A percentile compares a stretch with the other conserved stretches of the same genome.
Conservation (phyloP, 352 stramenopile genomes). For the Blastocystis sp. region DNA sequence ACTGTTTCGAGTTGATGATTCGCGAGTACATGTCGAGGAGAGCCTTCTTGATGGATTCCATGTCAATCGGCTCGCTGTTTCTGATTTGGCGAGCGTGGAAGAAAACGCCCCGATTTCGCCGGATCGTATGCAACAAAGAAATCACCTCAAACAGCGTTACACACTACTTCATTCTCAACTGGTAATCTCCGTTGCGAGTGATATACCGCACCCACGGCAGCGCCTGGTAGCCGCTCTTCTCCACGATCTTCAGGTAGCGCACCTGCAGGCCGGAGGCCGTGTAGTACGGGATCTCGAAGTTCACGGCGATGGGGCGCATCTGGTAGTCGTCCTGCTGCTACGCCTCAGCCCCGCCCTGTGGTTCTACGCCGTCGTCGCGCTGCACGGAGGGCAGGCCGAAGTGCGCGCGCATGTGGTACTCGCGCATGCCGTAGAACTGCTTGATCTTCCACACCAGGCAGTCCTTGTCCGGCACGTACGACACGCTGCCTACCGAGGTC, state of each 20-base stretch:
- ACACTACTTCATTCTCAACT: constrained; percentile 86
- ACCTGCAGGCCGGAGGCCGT: constrained; percentile 94
- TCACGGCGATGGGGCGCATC: constrained; percentile 81
- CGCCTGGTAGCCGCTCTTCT: constrained; percentile 96
- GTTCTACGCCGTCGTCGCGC: constrained; percentile 74
- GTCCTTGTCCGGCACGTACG: constrained; percentile 95
- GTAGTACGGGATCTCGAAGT: constrained; percentile 81
- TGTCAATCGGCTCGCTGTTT: background rate
- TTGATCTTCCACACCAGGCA: constrained; percentile 98
- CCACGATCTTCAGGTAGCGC: constrained; percentile 99
- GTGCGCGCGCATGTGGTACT: constrained; percentile 98
- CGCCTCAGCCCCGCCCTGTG: constrained; percentile 4
- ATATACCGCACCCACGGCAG: constrained; percentile 98
- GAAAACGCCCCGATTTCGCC: background rate
- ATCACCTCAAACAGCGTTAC: constrained; percentile 13
- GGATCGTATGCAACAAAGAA: background rate
- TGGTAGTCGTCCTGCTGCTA: constrained; percentile 77
- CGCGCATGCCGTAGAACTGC: constrained; percentile 93
- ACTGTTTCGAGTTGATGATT: constrained; percentile 44
- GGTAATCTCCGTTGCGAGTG: constrained; percentile 93
- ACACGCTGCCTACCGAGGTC: constrained; percentile 23
- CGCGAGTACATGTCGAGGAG: background rate
- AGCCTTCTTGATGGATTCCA: constrained; percentile 28
- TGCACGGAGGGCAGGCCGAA: constrained; percentile 95
- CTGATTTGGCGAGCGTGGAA: background rate